Evolutionary conservation across 257 asterid genomes (phyloP).

Genomic region (Cynanchum wilfordii): DNA sequence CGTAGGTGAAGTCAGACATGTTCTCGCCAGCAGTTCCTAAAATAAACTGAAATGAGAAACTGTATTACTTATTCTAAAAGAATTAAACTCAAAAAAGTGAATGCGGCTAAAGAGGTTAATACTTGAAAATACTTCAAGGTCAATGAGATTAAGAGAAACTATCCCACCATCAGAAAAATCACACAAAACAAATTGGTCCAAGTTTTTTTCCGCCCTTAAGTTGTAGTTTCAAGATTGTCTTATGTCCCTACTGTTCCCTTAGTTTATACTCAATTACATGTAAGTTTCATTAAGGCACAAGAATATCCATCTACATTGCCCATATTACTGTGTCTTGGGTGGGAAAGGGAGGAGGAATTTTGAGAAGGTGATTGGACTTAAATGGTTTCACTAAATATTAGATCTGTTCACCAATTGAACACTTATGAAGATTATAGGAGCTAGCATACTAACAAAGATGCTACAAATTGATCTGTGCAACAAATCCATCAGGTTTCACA

Average conservation of each 20-base stretch:
- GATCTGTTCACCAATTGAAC: not conserved
- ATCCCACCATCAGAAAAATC: not conserved
- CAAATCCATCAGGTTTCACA: not conserved
- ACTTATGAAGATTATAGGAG: not conserved
- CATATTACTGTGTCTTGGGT: not conserved
- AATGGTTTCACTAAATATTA: not conserved
- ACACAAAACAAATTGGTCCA: not conserved
- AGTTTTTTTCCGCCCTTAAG: not conserved
- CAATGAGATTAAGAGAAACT: slow-evolving; percentile 4
- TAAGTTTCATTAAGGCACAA: not conserved
- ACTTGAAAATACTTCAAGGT: slow-evolving; percentile 15
- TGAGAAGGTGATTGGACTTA: not conserved
- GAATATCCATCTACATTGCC: not conserved
- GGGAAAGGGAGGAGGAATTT: not conserved
- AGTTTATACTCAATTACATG: not conserved
- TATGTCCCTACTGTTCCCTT: not conserved
- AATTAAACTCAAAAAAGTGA: slow-evolving; percentile 6
- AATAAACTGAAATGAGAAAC: slow-evolving; percentile 95
- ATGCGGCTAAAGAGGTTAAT: slow-evolving; percentile 19
- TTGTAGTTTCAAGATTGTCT: not conserved
- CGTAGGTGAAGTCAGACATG: slow-evolving; percentile 71
- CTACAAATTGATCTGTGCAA: not conserved
- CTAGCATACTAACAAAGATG: not conserved
- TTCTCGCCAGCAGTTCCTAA: slow-evolving; percentile 76
- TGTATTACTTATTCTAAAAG: slow-evolving; percentile 70